Conservation (phyloP, 106 monocot species). For the Acorus calamus region DNA sequence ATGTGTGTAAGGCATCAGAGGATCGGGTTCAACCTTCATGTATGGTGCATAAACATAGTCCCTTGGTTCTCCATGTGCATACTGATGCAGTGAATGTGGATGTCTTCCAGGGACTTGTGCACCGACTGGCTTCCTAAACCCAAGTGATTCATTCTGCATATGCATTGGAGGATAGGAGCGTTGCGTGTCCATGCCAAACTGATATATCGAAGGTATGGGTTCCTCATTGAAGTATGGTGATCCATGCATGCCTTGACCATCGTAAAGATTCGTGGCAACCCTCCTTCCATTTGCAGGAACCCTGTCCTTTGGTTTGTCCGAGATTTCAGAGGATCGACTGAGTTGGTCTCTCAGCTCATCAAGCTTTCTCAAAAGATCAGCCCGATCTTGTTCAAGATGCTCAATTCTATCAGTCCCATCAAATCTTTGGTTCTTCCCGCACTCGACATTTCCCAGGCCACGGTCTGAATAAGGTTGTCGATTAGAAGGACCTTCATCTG, state of each 20-base stretch:
- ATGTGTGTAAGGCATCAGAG: slow-evolving; percentile 48
- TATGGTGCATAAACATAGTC: slow-evolving; percentile 16
- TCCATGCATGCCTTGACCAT: slow-evolving; percentile 16
- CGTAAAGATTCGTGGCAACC: slow-evolving; percentile 12
- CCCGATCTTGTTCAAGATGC: slow-evolving; percentile 49
- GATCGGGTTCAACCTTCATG: slow-evolving; percentile 31
- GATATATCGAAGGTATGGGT: slow-evolving; percentile 8
- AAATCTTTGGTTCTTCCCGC: slow-evolving; percentile 7
- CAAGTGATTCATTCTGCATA: slow-evolving; percentile 31
- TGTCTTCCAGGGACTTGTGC: slow-evolving; percentile 15
- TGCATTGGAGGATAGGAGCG: slow-evolving; percentile 28
- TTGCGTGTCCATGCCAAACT: slow-evolving; percentile 17
- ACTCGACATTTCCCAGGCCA: neutral
- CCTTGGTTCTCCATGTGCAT: slow-evolving; percentile 1
- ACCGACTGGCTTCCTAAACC: slow-evolving; percentile 31
- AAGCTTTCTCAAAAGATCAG: slow-evolving; percentile 64
- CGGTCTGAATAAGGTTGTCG: slow-evolving; percentile 11
- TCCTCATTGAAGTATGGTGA: slow-evolving; percentile 11
- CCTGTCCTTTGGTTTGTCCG: slow-evolving; percentile 28
- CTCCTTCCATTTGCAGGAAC: slow-evolving; percentile 6
- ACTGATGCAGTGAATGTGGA: slow-evolving; percentile 24
- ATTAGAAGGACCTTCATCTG: slow-evolving; percentile 45
- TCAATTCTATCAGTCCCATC: slow-evolving; percentile 27
- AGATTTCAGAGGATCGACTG: slow-evolving; percentile 49
- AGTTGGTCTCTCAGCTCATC: slow-evolving; percentile 90